Evolutionary conservation across 2,329 filamentous ascomycete genomes (phyloP).

Genomic region (Madurella fahalii): DNA sequence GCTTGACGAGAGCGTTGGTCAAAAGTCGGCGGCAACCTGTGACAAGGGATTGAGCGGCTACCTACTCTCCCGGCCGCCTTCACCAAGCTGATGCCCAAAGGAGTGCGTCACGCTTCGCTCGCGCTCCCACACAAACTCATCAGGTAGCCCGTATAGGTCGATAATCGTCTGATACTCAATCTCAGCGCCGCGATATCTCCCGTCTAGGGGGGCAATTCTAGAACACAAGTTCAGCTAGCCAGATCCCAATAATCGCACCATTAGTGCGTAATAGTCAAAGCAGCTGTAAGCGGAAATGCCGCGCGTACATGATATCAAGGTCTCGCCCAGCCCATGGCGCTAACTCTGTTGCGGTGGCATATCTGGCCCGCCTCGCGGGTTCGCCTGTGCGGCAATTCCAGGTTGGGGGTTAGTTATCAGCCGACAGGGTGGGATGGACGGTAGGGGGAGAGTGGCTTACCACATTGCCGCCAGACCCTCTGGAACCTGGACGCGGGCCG

Average conservation of each 20-base stretch:
- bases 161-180: not conserved
- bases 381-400: not conserved
- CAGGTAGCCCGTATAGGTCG: not conserved
- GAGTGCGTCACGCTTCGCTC: conserved; percentile 7
- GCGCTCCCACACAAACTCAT: conserved; percentile 7
- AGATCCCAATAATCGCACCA: too few species aligned
- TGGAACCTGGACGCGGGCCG: not conserved
- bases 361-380: not conserved
- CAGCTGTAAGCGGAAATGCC: not conserved
- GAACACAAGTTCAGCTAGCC: not conserved
- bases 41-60: not conserved
- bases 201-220: conserved; percentile 1
- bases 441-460: not conserved
- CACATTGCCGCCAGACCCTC: not conserved
- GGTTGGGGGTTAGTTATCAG: not conserved
- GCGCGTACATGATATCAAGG: not conserved
- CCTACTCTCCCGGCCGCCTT: conserved; percentile 1
- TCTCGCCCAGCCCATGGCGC: not conserved
- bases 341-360: not conserved
- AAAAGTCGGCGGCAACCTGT: not conserved
- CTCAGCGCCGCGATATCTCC: not conserved
- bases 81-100: not conserved
- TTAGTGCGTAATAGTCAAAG: too few species aligned
- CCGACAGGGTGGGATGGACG: not conserved
- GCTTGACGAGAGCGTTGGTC: not conserved